phyloP scores from a whole-genome alignment of 2,329 filamentous ascomycete species.

The Beauveria caledonica region DNA sequence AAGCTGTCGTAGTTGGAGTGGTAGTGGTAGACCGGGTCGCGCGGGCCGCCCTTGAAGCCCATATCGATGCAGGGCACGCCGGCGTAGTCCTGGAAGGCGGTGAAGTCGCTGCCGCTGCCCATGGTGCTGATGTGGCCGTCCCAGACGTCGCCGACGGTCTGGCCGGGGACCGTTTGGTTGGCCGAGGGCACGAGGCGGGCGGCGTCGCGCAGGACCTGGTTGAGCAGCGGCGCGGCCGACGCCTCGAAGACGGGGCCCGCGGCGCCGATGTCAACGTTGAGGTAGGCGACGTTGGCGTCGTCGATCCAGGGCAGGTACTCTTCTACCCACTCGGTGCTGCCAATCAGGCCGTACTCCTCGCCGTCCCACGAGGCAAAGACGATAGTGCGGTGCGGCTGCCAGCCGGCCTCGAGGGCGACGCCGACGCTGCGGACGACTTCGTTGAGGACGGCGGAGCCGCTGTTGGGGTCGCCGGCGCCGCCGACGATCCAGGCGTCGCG shows the following conservation, averaged over 20 bases:
- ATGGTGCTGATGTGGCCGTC: slow-evolving; percentile 53
- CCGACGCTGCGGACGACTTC: slow-evolving; percentile 72
- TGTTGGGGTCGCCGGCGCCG: slow-evolving; percentile 77
- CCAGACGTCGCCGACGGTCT: slow-evolving; percentile 67
- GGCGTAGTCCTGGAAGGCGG: slow-evolving; percentile 65
- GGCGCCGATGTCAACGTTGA: slow-evolving; percentile 77
- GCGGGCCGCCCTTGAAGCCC: slow-evolving; percentile 39
- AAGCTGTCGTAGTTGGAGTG: slow-evolving; percentile 90
- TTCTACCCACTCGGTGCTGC: slow-evolving; percentile 89
- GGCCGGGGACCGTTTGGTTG: slow-evolving; percentile 64
- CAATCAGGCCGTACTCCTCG: slow-evolving; percentile 79
- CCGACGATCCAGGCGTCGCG: slow-evolving; percentile 84
- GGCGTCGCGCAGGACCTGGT: slow-evolving; percentile 62
- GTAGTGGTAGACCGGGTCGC: slow-evolving; percentile 64
- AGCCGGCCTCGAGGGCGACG: slow-evolving; percentile 52
- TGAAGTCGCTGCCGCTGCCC: slow-evolving; percentile 67
- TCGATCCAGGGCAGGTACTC: slow-evolving; percentile 78
- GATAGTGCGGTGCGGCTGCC: slow-evolving; percentile 69
- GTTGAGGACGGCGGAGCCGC: slow-evolving; percentile 69
- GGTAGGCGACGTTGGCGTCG: slow-evolving; percentile 65
- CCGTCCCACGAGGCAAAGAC: slow-evolving; percentile 81
- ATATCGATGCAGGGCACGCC: slow-evolving; percentile 60
- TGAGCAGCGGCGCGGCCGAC: slow-evolving; percentile 65
- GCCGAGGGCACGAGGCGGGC: slow-evolving; percentile 57
- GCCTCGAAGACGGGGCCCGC: slow-evolving; percentile 55